These are phyloP conservation scores for Paracorniculantispora psalliotae DNA, from an alignment of 2,329 filamentous ascomycete genomes.

Conservation along the genomic window DNA sequence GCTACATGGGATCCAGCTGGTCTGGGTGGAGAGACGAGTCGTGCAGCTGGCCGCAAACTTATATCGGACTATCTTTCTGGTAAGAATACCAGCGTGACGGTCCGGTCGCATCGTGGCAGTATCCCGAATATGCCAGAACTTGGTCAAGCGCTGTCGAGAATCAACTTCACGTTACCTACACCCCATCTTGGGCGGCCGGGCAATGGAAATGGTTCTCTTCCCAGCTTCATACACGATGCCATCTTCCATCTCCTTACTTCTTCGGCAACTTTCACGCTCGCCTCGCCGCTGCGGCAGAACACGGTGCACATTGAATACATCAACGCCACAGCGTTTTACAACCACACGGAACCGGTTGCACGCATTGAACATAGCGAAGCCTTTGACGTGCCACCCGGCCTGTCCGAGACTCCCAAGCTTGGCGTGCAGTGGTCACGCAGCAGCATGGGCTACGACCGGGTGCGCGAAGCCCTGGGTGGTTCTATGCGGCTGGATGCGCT, in stretches of 20 bases:
- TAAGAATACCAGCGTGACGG: conserved; percentile 72
- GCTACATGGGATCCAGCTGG: conserved; percentile 68
- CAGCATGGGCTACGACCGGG: conserved; percentile 75
- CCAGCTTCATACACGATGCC: conserved; percentile 76
- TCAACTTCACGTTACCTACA: conserved; percentile 67
- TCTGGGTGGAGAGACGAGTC: conserved; percentile 57
- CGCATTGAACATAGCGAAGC: conserved; percentile 68
- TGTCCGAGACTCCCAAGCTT: conserved; percentile 66
- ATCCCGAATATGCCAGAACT: conserved; percentile 70
- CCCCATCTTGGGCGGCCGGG: conserved; percentile 60
- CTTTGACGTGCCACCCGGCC: conserved; percentile 72
- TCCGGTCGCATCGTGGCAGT: conserved; percentile 65
- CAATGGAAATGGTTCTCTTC: conserved; percentile 29
- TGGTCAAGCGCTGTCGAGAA: conserved; percentile 65
- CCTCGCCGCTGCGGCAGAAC: conserved; percentile 70
- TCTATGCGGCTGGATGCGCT: conserved; percentile 71
- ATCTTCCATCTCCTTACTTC: conserved; percentile 84
- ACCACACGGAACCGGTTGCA: conserved; percentile 72
- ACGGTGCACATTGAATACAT: conserved; percentile 73
- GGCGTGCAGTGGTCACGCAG: conserved; percentile 77
- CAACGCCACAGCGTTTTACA: conserved; percentile 82
- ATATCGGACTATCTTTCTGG: conserved; percentile 86
- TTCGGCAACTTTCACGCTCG: conserved; percentile 76
- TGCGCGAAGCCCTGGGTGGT: conserved; percentile 76
- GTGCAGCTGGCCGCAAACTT: conserved; percentile 61